A percentile compares a stretch with the other conserved stretches of the same genome.
Evolutionary conservation across 2,329 filamentous ascomycete genomes (phyloP).

Genomic region (Rachicladosporium sp.): DNA sequence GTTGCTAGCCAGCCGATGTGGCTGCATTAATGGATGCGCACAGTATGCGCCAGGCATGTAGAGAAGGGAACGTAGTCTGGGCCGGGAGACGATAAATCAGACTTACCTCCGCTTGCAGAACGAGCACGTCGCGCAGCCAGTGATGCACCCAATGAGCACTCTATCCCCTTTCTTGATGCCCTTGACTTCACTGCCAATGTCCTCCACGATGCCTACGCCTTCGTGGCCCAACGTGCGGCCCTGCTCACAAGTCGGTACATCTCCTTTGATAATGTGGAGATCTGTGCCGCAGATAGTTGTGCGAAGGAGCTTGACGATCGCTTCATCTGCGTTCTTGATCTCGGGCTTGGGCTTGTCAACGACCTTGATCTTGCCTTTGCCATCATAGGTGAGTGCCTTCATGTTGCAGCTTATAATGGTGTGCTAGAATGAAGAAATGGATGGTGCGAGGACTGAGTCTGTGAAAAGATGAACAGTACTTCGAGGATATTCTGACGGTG

Average conservation of each 20-base stretch:
- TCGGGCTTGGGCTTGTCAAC: constrained; percentile 15
- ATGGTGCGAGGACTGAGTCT: too few relatives aligned
- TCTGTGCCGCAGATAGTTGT: constrained; percentile 28
- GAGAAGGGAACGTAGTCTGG: too few relatives aligned
- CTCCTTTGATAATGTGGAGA: constrained; percentile 43
- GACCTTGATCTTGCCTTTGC: constrained; percentile 14
- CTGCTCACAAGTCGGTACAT: constrained; percentile 36
- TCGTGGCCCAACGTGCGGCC: constrained; percentile 43
- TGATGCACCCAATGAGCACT: constrained; percentile 36
- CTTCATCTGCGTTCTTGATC: constrained; percentile 13
- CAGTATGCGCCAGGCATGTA: too few relatives aligned
- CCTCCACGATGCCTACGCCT: constrained; percentile 38
- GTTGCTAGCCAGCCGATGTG: too few relatives aligned
- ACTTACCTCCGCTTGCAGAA: constrained; percentile 31
- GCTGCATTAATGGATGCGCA: too few relatives aligned
- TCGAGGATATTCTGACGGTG: too few relatives aligned
- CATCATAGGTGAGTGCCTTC: constrained; percentile 16
- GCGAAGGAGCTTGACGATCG: constrained; percentile 27
- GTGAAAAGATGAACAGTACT: too few relatives aligned
- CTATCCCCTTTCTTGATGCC: constrained; percentile 37
- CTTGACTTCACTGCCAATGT: constrained; percentile 34
- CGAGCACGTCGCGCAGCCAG: constrained; percentile 38
- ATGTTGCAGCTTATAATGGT: constrained; percentile 5
- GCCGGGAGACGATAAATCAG: too few relatives aligned
- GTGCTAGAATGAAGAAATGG: too few relatives aligned